Conservation (phyloP, 2,329 filamentous ascomycete genomes). For the Hypoxylon sp. region DNA sequence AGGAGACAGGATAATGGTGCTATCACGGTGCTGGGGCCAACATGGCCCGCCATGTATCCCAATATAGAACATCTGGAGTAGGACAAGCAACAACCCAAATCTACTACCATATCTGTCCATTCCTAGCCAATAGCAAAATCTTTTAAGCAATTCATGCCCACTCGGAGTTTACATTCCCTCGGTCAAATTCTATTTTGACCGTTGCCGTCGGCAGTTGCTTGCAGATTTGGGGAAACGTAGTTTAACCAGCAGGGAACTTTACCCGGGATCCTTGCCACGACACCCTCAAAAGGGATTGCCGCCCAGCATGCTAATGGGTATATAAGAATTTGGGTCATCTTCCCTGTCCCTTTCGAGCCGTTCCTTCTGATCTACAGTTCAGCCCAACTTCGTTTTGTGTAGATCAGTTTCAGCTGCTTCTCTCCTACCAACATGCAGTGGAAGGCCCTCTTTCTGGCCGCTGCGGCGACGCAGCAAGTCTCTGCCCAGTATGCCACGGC, state of each 20-base stretch:
- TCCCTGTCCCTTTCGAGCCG: not conserved
- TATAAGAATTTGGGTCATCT: slow-evolving; percentile 30
- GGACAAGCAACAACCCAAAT: slow-evolving; percentile 4
- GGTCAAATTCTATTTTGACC: slow-evolving; percentile 41
- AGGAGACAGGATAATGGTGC: not conserved
- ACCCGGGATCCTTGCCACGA: slow-evolving; percentile 40
- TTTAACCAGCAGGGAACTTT: slow-evolving; percentile 39
- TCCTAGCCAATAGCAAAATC: slow-evolving; percentile 23
- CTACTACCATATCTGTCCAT: slow-evolving; percentile 22
- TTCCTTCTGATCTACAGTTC: slow-evolving; percentile 32
- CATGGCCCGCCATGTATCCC: slow-evolving; percentile 14
- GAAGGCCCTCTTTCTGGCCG: slow-evolving; percentile 41
- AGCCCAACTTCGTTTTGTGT: slow-evolving; percentile 29
- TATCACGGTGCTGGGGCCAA: not conserved
- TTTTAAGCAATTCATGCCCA: slow-evolving; percentile 1
- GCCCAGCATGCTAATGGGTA: slow-evolving; percentile 7
- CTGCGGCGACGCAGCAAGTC: slow-evolving; percentile 42
- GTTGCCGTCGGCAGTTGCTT: slow-evolving; percentile 34
- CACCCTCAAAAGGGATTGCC: slow-evolving; percentile 20
- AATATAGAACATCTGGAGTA: slow-evolving; percentile 37
- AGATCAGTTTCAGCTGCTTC: slow-evolving; percentile 38
- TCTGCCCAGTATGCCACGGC: slow-evolving; percentile 44
- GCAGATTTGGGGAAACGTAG: slow-evolving; percentile 6
- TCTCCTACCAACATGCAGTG: slow-evolving; percentile 41
- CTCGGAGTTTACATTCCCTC: slow-evolving; percentile 30